These are phyloP conservation scores for Pneumocystis sp. DNA, from an alignment of 1,139 yeast genomes.

Conservation along the genomic window DNA sequence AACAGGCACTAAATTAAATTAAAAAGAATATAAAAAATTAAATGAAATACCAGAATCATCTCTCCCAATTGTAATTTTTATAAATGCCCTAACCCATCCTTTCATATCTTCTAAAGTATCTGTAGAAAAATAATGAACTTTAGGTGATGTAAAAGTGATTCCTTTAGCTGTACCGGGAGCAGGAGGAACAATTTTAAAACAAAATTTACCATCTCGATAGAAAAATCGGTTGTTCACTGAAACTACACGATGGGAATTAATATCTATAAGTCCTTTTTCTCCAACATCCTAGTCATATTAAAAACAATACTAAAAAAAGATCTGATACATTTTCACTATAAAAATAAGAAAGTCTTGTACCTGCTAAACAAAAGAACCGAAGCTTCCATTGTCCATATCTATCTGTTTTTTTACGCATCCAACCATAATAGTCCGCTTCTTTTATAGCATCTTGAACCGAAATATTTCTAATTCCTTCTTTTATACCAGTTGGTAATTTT, in stretches of 20 bases:
- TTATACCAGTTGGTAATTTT: conserved; percentile 46
- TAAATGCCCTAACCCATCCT: conserved; percentile 85
- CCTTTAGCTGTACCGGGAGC: conserved; percentile 85
- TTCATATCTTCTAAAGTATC: conserved; percentile 86
- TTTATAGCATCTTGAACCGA: conserved; percentile 68
- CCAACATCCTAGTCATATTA: conserved; percentile 59
- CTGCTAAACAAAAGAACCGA: conserved; percentile 78
- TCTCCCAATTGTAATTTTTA: conserved; percentile 90
- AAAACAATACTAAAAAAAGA: neutral
- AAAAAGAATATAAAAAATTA: conserved; percentile 20
- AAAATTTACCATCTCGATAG: conserved; percentile 85
- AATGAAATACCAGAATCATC: conserved; percentile 34
- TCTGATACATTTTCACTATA: conserved; percentile 13
- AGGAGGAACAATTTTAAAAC: conserved; percentile 90
- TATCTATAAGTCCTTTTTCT: conserved; percentile 88
- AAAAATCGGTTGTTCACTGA: conserved; percentile 81
- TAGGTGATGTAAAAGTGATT: conserved; percentile 88
- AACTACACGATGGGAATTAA: conserved; percentile 82
- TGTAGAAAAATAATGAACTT: conserved; percentile 89
- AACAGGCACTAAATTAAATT: conserved; percentile 44
- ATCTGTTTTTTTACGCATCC: conserved; percentile 90
- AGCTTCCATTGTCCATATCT: conserved; percentile 83
- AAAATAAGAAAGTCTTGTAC: conserved; percentile 82
- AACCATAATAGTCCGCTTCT: conserved; percentile 68
- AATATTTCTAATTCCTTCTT: conserved; percentile 71